Evolutionary conservation across 2,329 filamentous ascomycete species (phyloP).

Genomic region (Trichoderma guizhouense): DNA sequence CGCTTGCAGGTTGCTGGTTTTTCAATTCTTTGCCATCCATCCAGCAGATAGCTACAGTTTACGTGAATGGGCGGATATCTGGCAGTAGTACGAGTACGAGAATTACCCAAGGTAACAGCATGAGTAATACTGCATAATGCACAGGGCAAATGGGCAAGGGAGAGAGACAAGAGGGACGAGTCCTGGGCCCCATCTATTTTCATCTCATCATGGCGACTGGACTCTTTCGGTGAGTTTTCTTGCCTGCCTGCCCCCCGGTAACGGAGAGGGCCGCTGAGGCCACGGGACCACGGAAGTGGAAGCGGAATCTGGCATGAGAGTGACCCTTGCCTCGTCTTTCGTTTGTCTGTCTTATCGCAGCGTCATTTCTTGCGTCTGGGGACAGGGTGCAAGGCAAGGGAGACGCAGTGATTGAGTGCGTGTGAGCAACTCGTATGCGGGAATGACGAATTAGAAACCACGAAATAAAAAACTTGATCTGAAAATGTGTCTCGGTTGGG

Average conservation of each 20-base stretch:
- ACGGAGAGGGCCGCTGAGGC: not conserved
- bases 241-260: not conserved
- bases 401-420: not conserved
- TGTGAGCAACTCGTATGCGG: not conserved
- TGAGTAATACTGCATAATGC: not conserved
- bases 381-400: not conserved
- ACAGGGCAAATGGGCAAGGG: not conserved
- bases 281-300: not conserved
- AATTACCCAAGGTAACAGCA: not conserved
- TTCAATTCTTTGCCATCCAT: not conserved
- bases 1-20: not conserved
- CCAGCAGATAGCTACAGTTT: not conserved
- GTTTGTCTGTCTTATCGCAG: not conserved
- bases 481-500: not conserved
- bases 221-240: not conserved
- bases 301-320: slow-evolving; percentile 6
- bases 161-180: not conserved
- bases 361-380: not conserved
- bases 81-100: not conserved
- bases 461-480: not conserved
- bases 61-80: not conserved
- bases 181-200: not conserved
- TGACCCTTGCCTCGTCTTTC: not conserved
- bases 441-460: not conserved
- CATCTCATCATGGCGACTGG: not conserved